A percentile compares a stretch with the other conserved stretches of the same genome.
Evolutionary conservation across 768 basidiomycete genomes (phyloP).

Genomic region (Holtermanniella nyarrowii): DNA sequence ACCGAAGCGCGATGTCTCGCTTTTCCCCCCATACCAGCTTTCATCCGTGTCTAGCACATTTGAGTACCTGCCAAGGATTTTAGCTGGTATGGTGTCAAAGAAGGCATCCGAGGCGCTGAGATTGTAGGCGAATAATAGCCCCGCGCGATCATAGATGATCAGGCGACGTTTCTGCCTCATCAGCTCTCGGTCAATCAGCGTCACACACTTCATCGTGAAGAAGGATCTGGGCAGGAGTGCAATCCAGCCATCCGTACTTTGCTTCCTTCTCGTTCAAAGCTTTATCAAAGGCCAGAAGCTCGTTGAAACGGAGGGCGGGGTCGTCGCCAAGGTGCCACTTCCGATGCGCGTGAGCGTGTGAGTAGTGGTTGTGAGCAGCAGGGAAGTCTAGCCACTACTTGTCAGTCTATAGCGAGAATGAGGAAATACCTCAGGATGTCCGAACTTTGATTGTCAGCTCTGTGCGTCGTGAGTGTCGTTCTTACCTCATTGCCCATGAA

Average conservation of each 20-base stretch:
- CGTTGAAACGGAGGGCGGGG: constrained; percentile 4
- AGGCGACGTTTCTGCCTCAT: background rate
- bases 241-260: background rate
- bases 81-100: background rate
- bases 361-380: constrained; percentile 7
- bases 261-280: background rate
- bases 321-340: constrained; percentile 14
- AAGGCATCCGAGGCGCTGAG: background rate
- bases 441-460: constrained; percentile 4
- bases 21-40: constrained; percentile 1
- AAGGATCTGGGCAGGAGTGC: background rate
- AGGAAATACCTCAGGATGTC: constrained; percentile 11
- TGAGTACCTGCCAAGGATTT: background rate
- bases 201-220: constrained; percentile 1
- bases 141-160: constrained; percentile 6
- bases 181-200: background rate
- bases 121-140: constrained; percentile 10
- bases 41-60: constrained; percentile 2
- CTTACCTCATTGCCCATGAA: constrained; percentile 21
- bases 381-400: constrained; percentile 16
- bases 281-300: constrained; percentile 5
- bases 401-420: background rate
- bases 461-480: background rate
- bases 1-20: background rate
- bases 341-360: constrained; percentile 7